Base-by-base conservation (phyloP, 371 early-diverging fungal genomes). In the Saksenaea vasiformis region DNA sequence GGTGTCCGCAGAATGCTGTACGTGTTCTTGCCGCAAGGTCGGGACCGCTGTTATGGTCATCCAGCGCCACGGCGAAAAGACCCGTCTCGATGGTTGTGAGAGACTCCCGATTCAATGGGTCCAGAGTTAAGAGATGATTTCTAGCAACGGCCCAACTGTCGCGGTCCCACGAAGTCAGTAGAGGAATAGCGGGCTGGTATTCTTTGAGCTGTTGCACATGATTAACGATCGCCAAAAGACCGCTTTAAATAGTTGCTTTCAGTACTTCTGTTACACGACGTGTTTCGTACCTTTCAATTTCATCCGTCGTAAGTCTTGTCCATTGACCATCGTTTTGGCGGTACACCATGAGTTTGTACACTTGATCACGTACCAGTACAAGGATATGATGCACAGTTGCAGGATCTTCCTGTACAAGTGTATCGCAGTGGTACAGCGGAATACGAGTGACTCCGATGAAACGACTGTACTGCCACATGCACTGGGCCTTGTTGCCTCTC, bases 391-490 rank as follows among this genome's bases (percentile, higher is more conserved):
- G 80, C 13, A 86, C 65, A 0, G 71, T 55, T 8, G 82, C 69
- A 13, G 90, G 81, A 60, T 82, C 78, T 17, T 70, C 56, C 56
- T 77, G 71, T 58, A 83, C 74, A 2, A 91, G 64, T 13, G 78
- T 76, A 66, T 93, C 93, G 53, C 90, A 87, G 56, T 85, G 87
- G 39, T 70, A 76, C 26, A 87, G 80, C 10, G 98, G 95, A 5
- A 96, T 76, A 17, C 98, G 87, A 5, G 92, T 90, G 28, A 91
- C 81, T 3, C 91, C 91, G 73, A 93, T 91, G 35, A 89, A 70
- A 31, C 86, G 80, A 34, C 79, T 83, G 74, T 95, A 95, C 71
- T 98, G 97, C 80, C 88, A 73, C 95, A 96, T 95, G 71, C 93
- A 93, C 39, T 84, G 76, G 5, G 88, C 77, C 13, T 78, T 64